These are phyloP conservation scores for Chrysosphaeria jannelii DNA, from an alignment of 2,329 filamentous ascomycete genomes.

Conservation along the genomic window DNA sequence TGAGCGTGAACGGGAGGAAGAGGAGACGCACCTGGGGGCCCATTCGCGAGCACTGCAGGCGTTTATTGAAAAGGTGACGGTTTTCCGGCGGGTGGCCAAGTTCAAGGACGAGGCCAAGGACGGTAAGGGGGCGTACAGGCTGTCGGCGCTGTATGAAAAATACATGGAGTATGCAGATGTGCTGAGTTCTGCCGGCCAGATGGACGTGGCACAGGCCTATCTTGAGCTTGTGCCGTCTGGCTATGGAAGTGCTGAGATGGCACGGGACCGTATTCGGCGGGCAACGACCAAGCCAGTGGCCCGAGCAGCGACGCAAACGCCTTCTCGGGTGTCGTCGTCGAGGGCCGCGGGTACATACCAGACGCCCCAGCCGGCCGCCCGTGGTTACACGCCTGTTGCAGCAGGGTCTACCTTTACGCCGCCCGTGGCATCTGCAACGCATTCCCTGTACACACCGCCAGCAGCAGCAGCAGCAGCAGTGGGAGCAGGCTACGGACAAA, in stretches of 20 bases:
- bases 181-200: conserved; percentile 62
- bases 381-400: not conserved
- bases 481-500: not conserved
- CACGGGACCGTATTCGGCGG: conserved; percentile 56
- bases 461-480: conserved; percentile 5
- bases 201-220: conserved; percentile 70
- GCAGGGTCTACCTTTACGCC: no score
- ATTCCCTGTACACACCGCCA: conserved; percentile 5
- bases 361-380: conserved; percentile 7
- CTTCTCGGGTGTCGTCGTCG: no score
- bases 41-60: conserved; percentile 69
- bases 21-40: conserved; percentile 67
- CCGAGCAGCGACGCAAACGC: no score
- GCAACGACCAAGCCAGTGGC: conserved; percentile 32
- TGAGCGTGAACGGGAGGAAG: conserved; percentile 73
- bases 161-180: conserved; percentile 96
- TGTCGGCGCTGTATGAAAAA: conserved; percentile 66
- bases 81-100: conserved; percentile 82
- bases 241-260: conserved; percentile 67
- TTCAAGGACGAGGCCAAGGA: conserved; percentile 54
- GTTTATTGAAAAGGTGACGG: conserved; percentile 92
- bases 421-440: not conserved
- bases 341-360: not conserved
- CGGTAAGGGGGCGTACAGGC: conserved; percentile 40
- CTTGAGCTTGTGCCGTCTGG: conserved; percentile 56